Percentiles rank a stretch among this genome's conserved stretches.
Evolutionary conservation across 108 stramenopile species (phyloP).

Genomic region (Phaeodactylum tricornutum): DNA sequence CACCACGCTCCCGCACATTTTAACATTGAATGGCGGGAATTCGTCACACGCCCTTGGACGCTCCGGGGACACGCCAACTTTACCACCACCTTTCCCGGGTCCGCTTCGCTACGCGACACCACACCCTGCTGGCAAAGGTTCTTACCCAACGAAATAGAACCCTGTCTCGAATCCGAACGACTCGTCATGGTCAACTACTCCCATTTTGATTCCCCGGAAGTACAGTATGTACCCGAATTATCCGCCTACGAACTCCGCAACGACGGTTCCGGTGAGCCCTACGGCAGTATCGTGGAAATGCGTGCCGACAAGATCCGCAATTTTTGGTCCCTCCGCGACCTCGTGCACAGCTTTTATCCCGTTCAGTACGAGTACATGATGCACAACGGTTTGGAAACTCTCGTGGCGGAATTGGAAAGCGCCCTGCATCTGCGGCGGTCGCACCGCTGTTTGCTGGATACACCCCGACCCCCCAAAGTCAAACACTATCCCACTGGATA

Average conservation of each 20-base stretch:
- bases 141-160: not conserved
- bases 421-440: conserved; percentile 14
- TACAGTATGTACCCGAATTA: not conserved
- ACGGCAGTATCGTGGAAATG: conserved; percentile 70
- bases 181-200: not conserved
- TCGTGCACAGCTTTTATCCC: conserved; percentile 58
- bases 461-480: not conserved
- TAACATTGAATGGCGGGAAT: conserved; percentile 54
- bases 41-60: conserved; percentile 69
- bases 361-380: conserved; percentile 71
- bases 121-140: not conserved
- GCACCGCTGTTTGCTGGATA: too few relatives aligned
- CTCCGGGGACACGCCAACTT: conserved; percentile 18
- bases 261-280: conserved; percentile 69
- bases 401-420: conserved; percentile 51
- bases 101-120: not conserved
- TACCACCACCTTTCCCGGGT: not conserved
- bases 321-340: conserved; percentile 48
- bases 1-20: conserved; percentile 39
- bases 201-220: not conserved
- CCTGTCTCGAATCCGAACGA: not conserved
- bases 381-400: conserved; percentile 47
- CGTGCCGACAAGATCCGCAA: conserved; percentile 79
- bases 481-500: conserved; percentile 16
- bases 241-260: conserved; percentile 11